Percentiles rank a stretch among this genome's conserved stretches.
Conservation (phyloP, 139 green algal genomes). For the Auxenochlorella pyrenoidosa region DNA sequence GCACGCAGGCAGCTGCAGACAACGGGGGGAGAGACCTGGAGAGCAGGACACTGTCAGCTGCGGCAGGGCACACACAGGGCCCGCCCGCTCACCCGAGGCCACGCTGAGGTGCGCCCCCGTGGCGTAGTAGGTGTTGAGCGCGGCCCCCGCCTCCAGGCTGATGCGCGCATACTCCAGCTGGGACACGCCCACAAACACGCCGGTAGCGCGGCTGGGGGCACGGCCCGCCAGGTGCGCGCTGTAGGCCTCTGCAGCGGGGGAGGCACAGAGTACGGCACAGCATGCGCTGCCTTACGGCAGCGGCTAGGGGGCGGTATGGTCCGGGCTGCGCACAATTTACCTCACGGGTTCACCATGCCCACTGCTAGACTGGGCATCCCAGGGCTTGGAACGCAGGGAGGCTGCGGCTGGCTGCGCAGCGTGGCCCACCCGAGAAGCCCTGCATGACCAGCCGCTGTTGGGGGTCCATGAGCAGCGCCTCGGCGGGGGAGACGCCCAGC, state of each 20-base stretch:
- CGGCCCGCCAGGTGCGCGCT: not conserved
- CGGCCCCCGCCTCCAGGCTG: constrained; percentile 40
- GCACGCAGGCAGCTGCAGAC: too few species aligned
- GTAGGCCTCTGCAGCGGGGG: not conserved
- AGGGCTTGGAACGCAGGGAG: too few species aligned
- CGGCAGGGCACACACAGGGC: too few species aligned
- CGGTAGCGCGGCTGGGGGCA: constrained; percentile 33
- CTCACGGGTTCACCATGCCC: too few species aligned
- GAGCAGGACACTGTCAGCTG: too few species aligned
- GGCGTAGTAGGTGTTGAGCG: constrained; percentile 80
- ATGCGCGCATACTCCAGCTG: constrained; percentile 82
- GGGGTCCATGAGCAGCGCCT: constrained; percentile 82
- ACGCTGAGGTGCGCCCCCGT: constrained; percentile 83
- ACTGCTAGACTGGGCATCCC: not conserved
- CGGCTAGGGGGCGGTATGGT: too few species aligned
- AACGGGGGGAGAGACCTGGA: too few species aligned
- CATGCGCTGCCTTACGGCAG: too few species aligned
- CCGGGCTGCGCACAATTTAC: not conserved
- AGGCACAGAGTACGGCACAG: not conserved
- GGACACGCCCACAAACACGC: constrained; percentile 82
- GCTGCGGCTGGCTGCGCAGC: too few species aligned
- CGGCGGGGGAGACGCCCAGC: constrained; percentile 52
- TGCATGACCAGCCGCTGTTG: constrained; percentile 83
- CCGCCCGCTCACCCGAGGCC: constrained; percentile 44
- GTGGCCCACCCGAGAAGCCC: constrained; percentile 17